Evolutionary conservation across 345 rosid species (phyloP).

Genomic region (Brassica rapa): DNA sequence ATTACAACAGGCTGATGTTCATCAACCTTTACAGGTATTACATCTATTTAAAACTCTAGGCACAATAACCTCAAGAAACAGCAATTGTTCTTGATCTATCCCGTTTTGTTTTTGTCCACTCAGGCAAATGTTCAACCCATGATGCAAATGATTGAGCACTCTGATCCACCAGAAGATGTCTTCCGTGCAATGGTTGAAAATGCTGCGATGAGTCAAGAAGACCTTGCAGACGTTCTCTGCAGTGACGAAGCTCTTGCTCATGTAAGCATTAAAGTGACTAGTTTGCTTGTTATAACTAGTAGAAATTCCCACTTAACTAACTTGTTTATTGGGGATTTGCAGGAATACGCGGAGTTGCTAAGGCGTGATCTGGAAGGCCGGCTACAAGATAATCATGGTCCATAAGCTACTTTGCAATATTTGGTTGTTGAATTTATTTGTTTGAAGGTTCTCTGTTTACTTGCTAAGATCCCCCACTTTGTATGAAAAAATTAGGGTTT

Average conservation of each 20-base stretch:
- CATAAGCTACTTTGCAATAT: background rate
- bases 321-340: conserved; percentile 13
- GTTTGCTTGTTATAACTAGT: background rate
- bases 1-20: conserved; percentile 44
- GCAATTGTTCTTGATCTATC: background rate
- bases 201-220: conserved; percentile 51
- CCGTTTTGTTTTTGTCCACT: background rate
- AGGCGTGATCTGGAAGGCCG: conserved; percentile 49
- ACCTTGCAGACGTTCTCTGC: conserved; percentile 56
- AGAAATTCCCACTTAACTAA: background rate
- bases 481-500: background rate
- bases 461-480: background rate
- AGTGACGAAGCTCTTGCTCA: conserved; percentile 56
- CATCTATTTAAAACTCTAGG: background rate
- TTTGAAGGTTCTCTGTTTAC: background rate
- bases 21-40: conserved; percentile 52
- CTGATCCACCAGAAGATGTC: conserved; percentile 54
- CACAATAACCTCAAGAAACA: background rate
- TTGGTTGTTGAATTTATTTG: conserved; percentile 2
- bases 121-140: conserved; percentile 55
- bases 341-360: conserved; percentile 74
- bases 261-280: conserved; percentile 43
- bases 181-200: conserved; percentile 61
- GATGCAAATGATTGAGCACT: conserved; percentile 59
- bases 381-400: conserved; percentile 43